Base-by-base conservation (phyloP, 345 rosid genomes). In the Mallotus nudiflorus region DNA sequence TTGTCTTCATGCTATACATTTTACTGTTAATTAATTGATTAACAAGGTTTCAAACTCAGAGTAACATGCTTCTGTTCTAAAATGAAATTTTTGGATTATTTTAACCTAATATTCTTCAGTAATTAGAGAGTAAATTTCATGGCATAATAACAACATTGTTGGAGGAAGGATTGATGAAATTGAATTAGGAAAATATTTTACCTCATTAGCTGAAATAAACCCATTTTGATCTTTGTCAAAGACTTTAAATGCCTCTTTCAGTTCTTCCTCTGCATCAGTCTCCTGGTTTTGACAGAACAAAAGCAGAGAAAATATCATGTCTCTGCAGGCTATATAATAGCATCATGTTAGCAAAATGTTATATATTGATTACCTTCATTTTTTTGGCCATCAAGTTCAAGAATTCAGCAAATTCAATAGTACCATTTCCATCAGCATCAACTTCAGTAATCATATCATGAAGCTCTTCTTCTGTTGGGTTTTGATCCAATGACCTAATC, bases 191-290 rank as follows among this genome's bases (percentile, higher is more conserved):
- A 33, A 33, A 33, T 3, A 33, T 49, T 28, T 65, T 73, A 92
- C 98, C 95, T 92, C 98, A 68, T 18, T 83, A 20, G 98, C 91
- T 20, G 96, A 90, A 61, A 92, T 92, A 51, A 76, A 90, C 0
- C 96, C 96, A 70, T 92, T 86, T 80, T 86, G 95, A 71, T 92
- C 98, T 73, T 85, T 87, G 78, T 92, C 97, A 63, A 90, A 92
- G 67, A 92, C 95, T 79, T 89, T 86, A 79, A 92, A 92, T 65
- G 92, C 96, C 69, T 90, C 96, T 54, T 81, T 85, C 3, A 90
- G 95, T 73, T 92, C 98, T 42, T 90, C 95, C 73, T 85, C 89
- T 20, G 76, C 89, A 75, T 92, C 92, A 40, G 84, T 83, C 56
- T 86, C 96, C 96, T 91, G 83, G 46, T 18, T n/a, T 25, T 12